Percentiles rank a stretch among this genome's conserved stretches.
Conservation (phyloP, 495 filamentous ascomycete genomes). For the Aspergillus homomorphus region DNA sequence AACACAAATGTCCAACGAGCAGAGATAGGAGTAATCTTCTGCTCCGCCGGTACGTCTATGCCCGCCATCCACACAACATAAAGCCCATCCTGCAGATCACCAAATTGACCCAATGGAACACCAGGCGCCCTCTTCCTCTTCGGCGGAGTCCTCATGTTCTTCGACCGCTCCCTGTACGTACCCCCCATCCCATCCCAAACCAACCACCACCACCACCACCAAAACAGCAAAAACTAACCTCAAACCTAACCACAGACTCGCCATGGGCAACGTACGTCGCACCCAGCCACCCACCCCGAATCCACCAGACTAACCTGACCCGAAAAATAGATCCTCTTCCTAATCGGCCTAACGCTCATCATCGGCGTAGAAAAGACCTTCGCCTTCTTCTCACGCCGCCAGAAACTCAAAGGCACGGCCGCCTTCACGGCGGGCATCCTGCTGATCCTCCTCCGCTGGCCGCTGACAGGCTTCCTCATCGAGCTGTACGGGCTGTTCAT, state of each 20-base stretch:
- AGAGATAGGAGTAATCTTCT: constrained; percentile 97
- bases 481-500: constrained; percentile 91
- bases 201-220: background rate
- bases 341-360: constrained; percentile 89
- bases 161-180: constrained; percentile 86
- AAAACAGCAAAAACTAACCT: constrained; percentile 4
- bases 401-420: constrained; percentile 88
- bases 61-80: background rate
- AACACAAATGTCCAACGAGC: constrained; percentile 15
- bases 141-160: constrained; percentile 92
- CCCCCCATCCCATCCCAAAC: background rate
- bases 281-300: background rate
- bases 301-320: background rate
- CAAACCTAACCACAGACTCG: constrained; percentile 51
- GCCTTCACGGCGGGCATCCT: constrained; percentile 83
- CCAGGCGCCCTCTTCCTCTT: constrained; percentile 88
- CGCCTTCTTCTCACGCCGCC: constrained; percentile 86
- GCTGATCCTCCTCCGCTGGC: constrained; percentile 85
- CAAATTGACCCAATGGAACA: constrained; percentile 1
- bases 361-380: constrained; percentile 91
- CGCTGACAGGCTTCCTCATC: constrained; percentile 81
- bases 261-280: constrained; percentile 76
- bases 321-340: constrained; percentile 78
- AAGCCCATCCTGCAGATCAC: background rate
- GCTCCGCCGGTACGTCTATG: constrained; percentile 81